Percentiles rank a stretch among this genome's conserved stretches.
These are phyloP conservation scores for Hypseocharis bilobata DNA, from an alignment of 441 rosid species.

Conservation along the genomic window DNA sequence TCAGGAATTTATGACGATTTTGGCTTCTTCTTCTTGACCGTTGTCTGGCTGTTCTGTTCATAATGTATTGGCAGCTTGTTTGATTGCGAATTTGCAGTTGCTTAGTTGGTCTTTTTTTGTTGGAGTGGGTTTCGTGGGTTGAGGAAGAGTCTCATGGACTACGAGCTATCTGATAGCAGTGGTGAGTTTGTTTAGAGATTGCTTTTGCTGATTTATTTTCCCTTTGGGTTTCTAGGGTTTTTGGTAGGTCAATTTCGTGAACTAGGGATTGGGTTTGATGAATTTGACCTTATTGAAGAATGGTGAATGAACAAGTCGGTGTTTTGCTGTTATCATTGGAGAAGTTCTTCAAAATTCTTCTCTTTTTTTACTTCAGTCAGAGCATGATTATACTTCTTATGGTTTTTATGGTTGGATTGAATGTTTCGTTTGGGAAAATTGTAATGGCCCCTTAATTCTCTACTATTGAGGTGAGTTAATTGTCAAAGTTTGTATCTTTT, in stretches of 20 bases:
- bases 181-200: conserved; percentile 40
- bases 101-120: background rate
- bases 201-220: background rate
- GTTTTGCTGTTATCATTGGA: background rate
- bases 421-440: background rate
- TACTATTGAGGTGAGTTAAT: background rate
- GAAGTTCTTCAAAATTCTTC: background rate
- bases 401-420: background rate
- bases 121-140: conserved; percentile 12
- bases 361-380: background rate
- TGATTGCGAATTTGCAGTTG: background rate
- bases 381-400: background rate
- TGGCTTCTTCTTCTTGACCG: background rate
- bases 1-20: background rate
- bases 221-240: conserved; percentile 10
- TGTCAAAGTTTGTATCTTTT: background rate
- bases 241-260: background rate
- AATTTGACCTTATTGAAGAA: background rate
- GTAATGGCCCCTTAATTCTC: background rate
- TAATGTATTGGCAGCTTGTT: background rate
- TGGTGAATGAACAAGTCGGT: background rate
- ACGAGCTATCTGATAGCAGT: conserved; percentile 67
- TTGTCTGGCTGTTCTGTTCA: background rate
- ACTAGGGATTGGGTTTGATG: background rate
- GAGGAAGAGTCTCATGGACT: conserved; percentile 40